phyloP scores from a whole-genome alignment of 345 rosid genomes.

The Arabis hirsuta region DNA sequence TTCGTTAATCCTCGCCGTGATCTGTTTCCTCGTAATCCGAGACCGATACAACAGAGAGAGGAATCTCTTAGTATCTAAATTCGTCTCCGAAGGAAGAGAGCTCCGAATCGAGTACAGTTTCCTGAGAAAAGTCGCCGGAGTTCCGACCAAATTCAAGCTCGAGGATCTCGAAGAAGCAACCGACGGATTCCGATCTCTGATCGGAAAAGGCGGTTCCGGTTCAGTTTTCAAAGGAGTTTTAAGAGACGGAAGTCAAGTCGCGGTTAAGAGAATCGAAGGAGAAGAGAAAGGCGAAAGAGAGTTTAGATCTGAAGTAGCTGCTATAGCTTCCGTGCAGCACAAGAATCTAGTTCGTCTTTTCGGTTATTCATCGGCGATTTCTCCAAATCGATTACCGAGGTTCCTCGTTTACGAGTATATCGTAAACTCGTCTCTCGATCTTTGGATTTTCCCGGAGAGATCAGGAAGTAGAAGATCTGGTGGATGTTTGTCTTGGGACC shows the following conservation, averaged over 20 bases:
- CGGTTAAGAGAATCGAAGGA: conserved; percentile 68
- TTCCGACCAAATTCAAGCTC: conserved; percentile 65
- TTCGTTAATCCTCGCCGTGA: conserved; percentile 63
- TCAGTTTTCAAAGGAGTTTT: conserved; percentile 68
- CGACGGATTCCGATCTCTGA: conserved; percentile 54
- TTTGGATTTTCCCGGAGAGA: conserved; percentile 60
- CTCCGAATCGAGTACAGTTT: conserved; percentile 83
- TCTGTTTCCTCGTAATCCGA: conserved; percentile 50
- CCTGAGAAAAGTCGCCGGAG: conserved; percentile 80
- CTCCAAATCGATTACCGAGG: conserved; percentile 45
- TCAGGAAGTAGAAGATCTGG: conserved; percentile 35
- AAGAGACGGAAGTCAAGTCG: conserved; percentile 58
- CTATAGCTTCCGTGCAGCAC: conserved; percentile 77
- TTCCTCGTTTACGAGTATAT: conserved; percentile 68
- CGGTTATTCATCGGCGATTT: conserved; percentile 52
- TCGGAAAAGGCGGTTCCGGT: conserved; percentile 73
- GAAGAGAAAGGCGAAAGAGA: conserved; percentile 69
- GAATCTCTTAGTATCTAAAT: conserved; percentile 48
- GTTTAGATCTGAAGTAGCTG: conserved; percentile 70
- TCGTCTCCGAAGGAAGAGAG: conserved; percentile 67
- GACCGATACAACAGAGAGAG: conserved; percentile 53
- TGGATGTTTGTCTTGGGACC: conserved; percentile 75
- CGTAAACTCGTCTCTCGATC: conserved; percentile 62
- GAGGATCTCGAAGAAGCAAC: conserved; percentile 86
- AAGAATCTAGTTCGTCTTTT: conserved; percentile 61